Base-by-base conservation (phyloP, 208 protist species). In the Angomonas deanei region DNA sequence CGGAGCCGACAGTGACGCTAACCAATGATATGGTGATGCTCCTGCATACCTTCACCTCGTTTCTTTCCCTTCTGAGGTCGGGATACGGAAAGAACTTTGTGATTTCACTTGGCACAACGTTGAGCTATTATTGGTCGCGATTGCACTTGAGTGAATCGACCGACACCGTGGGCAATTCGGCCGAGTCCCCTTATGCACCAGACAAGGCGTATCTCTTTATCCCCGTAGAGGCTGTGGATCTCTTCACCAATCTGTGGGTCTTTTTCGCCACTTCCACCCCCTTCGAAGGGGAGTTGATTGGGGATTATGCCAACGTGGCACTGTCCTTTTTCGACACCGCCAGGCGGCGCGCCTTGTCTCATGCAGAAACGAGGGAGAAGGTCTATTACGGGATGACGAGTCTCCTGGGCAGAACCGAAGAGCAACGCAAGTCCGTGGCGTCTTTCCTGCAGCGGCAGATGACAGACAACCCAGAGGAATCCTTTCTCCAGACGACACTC, bases 271-370 rank as follows among this genome's bases (percentile, higher is more conserved):
- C 52, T 0, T 27, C 46, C 46, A 26, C 46, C 46, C 5, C 13
- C 46, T 26, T 17, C n/a, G n/a, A 23, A 4, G 46, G 19, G n/a
- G 46, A 52, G 46, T 1, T 32, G 13, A 10, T 28, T 15, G 17
- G 6, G 15, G 54, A 39, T 10, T 58, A 23, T 26, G 31, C 70
- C 10, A 17, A 34, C n/a, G 32, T 70, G 19, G 17, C 64, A 11
- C 32, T 65, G 8, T 10, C 34, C 33, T 42, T 49, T 34, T 67
- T 65, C 47, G 64, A 76, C 34, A 55, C 70, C 3, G 42, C 46
- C 39, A 32, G 49, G 60, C 70, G 70, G 4, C 70, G 55, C 31
- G 23, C 64, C 24, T 54, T 68, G 34, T 70, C 70, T 17, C 66
- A 64, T 23, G 30, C 66, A n/a, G 50, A 34, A 3, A 39, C 55